Conservation (phyloP, 345 rosid species). For the Litchi chinensis region DNA sequence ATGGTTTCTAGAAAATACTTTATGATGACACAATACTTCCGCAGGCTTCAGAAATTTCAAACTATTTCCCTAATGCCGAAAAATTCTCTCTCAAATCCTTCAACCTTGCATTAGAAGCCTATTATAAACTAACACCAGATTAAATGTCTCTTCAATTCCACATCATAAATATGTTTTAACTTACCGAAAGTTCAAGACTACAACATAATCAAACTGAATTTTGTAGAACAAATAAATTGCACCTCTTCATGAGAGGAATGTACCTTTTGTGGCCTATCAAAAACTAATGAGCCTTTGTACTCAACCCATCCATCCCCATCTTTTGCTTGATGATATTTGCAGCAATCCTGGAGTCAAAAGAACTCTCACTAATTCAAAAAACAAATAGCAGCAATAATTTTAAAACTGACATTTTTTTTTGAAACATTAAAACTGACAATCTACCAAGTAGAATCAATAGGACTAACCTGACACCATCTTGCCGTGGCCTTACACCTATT, state of each 20-base stretch:
- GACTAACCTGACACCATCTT: conserved; percentile 95
- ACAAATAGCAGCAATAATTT: conserved; percentile 4
- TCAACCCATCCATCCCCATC: conserved; percentile 99
- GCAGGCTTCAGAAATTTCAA: background rate
- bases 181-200: background rate
- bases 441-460: conserved; percentile 11
- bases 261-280: conserved; percentile 82
- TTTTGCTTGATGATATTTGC: conserved; percentile 96
- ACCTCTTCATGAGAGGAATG: background rate
- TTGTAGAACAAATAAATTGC: background rate
- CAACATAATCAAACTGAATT: background rate
- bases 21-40: background rate
- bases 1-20: background rate
- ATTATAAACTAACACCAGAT: background rate
- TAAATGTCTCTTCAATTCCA: background rate
- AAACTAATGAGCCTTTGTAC: conserved; percentile 85
- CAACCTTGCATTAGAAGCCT: background rate
- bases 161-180: background rate
- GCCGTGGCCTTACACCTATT: conserved; percentile 81
- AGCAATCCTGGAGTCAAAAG: conserved; percentile 70
- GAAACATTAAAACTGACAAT: background rate
- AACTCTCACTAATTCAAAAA: conserved; percentile 17
- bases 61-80: background rate
- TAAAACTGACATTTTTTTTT: background rate
- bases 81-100: background rate